Base-by-base conservation (phyloP, 495 filamentous ascomycete genomes). In the Bryoglossum gracile region DNA sequence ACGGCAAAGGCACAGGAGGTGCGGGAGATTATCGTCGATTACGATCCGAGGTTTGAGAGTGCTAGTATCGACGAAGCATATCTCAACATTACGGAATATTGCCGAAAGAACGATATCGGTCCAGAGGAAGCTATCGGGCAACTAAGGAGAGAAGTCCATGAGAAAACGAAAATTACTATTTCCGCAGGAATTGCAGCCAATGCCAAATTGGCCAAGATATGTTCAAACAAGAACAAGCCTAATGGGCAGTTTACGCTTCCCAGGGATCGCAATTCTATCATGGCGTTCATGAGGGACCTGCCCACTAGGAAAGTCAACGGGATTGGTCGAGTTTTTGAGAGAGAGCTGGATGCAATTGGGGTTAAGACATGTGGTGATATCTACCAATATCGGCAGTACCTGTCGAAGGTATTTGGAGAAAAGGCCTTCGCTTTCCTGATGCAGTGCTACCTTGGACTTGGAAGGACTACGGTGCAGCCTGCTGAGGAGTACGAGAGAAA, bases 21-120 rank as follows among this genome's bases (percentile, higher is more conserved):
- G 22, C 82, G 92, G 0, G 80, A 80, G 26, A 76, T 99, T 13
- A 67, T 99, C 23, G 83, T 80, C 2, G 74, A 82, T 14, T 99
- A 97, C 60, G 92, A 99, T 58, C 79, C 85, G 8, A 75, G 87
- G 2, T 97, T 94, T 56, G 87, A 97, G 63, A 91, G 85, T 51
- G 88, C 89, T 2, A 94, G 88, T 62, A 85, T 92, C 34, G 92
- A 99, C 53, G 92, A 99, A 65, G 92, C 94, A 3, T 99, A 94
- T 65, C 69, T 99, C 23, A 97, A 97, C 62, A 88, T 97, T 46
- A 98, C 92, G 1, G 67, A 85, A 38, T 98, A 94, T 59, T 92
- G 90, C 58, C 46, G 66, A 35, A 76, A 80, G 33, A 81, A 89
- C 35, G 57, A 76, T 5, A 70, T 90, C 57, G 66, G 65, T 3